Evolutionary conservation across 495 filamentous ascomycete species (phyloP).

Genomic region (Penicillium crystallinum): DNA sequence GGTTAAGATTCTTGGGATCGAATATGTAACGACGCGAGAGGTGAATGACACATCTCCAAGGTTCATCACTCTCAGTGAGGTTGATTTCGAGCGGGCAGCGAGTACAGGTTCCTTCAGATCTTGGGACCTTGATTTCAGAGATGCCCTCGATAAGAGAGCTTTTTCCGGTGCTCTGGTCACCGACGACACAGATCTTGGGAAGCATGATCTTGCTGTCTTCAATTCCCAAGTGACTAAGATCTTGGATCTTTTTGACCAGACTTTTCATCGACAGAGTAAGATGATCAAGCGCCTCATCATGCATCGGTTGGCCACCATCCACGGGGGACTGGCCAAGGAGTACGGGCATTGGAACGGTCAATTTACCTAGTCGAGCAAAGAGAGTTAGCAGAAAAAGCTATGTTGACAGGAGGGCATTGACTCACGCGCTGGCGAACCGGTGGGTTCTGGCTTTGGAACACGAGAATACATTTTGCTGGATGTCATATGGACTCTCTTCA

Average conservation of each 20-base stretch:
- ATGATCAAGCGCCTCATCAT: slow-evolving; percentile 18
- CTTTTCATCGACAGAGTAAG: slow-evolving; percentile 36
- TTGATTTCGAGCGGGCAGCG: slow-evolving; percentile 74
- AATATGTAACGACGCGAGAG: slow-evolving; percentile 55
- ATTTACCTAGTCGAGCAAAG: not conserved
- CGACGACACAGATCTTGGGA: slow-evolving; percentile 72
- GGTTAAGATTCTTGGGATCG: slow-evolving; percentile 19
- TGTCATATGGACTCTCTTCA: not conserved
- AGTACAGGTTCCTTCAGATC: slow-evolving; percentile 66
- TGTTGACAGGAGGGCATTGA: not conserved
- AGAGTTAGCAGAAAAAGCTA: not conserved
- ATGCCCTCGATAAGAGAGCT: slow-evolving; percentile 76
- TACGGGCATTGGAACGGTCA: not conserved
- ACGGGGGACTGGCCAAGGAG: not conserved
- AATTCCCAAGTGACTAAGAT: slow-evolving; percentile 43
- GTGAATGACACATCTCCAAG: slow-evolving; percentile 60
- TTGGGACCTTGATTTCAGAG: slow-evolving; percentile 69
- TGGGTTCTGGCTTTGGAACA: not conserved
- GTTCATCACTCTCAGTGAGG: slow-evolving; percentile 48
- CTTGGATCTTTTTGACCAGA: slow-evolving; percentile 44
- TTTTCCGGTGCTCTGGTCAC: slow-evolving; percentile 79
- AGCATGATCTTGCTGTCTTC: slow-evolving; percentile 55
- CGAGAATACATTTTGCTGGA: not conserved
- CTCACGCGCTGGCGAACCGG: not conserved
- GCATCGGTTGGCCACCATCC: not conserved